Evolutionary conservation across 2,329 filamentous ascomycete species (phyloP), one percentile per base, ranked within the genome.

Genomic region (Xylariales sp.): DNA sequence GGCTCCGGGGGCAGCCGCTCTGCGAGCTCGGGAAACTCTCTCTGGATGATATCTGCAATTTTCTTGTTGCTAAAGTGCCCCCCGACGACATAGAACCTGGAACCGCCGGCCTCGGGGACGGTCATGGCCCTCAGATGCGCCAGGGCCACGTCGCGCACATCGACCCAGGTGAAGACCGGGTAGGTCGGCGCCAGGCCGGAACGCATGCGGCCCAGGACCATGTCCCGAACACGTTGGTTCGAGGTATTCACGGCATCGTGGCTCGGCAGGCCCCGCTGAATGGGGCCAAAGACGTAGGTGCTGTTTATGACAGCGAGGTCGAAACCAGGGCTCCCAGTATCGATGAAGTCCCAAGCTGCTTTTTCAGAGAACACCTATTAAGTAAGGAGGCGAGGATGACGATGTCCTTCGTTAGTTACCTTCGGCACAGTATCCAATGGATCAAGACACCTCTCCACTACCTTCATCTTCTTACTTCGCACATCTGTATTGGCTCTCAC

Each of bases 181-280:
- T 70, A 73, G 0, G 78, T 83, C 0, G 77, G 67, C 0, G 74
- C 67, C 8, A 85, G 69, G 18, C 69, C 66, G 2, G 74, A 62
- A 46, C 76, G 80, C 55, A 66, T 72, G 42, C 76, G 72, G 1
- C 84, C 85, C 6, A 69, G 72, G n/a, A 83, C 69, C 36, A 85
- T 61, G 43, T 82, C 71, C 7, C 76, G 66, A 38, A 88, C 72
- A 15, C 81, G 74, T 48, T 80, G 72, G 56, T 88, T 89, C 12
- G 82, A 86, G 2, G 83, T 85, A 62, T 89, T 90, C 44, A 89
- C 65, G 2, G 64, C 65, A n/a, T 78, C 72, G 1, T 85, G 66
- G 16, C 66, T 72, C 43, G 79, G 73, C 3, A 88, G 67, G 46
- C 80, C 78, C 48, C 83, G 73, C 34, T 80, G 72, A 6, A 83